phyloP scores from a whole-genome alignment of 2,329 filamentous ascomycete species.

The Ophiostoma sp. region DNA sequence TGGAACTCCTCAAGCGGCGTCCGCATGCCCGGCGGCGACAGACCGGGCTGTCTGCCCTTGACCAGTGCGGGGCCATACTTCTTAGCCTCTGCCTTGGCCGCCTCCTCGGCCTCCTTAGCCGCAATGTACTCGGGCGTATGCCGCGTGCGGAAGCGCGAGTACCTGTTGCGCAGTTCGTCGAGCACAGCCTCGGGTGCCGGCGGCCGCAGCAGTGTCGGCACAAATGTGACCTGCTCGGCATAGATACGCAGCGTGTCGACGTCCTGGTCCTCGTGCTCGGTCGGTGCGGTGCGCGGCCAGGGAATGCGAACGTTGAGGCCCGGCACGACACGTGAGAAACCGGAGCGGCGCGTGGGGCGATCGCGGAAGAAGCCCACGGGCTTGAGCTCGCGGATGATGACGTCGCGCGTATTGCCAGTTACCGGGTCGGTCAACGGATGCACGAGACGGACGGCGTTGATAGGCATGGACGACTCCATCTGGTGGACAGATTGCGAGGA shows the following conservation, averaged over 20 bases:
- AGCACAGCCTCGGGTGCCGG: slow-evolving; percentile 79
- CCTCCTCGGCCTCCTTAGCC: slow-evolving; percentile 44
- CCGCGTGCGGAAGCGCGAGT: slow-evolving; percentile 75
- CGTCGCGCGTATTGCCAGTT: slow-evolving; percentile 68
- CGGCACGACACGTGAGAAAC: slow-evolving; percentile 63
- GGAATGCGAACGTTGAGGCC: slow-evolving; percentile 73
- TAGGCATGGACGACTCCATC: slow-evolving; percentile 59
- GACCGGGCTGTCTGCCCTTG: slow-evolving; percentile 37
- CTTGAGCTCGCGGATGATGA: slow-evolving; percentile 72
- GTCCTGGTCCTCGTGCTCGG: slow-evolving; percentile 55
- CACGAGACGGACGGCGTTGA: slow-evolving; percentile 78
- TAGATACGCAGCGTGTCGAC: slow-evolving; percentile 74
- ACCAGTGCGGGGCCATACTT: slow-evolving; percentile 28
- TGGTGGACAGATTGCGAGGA: slow-evolving; percentile 45
- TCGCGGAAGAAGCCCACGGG: slow-evolving; percentile 53
- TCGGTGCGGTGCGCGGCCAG: slow-evolving; percentile 62
- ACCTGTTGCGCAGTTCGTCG: slow-evolving; percentile 83
- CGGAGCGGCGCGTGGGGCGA: slow-evolving; percentile 48
- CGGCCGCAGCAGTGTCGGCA: slow-evolving; percentile 72
- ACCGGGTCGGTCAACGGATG: slow-evolving; percentile 67
- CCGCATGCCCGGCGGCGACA: slow-evolving; percentile 45
- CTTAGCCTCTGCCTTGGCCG: slow-evolving; percentile 29
- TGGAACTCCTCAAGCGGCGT: slow-evolving; percentile 63
- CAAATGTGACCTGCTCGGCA: slow-evolving; percentile 73
- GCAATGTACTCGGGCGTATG: slow-evolving; percentile 73